Percentiles rank a stretch among this genome's conserved stretches.
Conservation (phyloP, 192 early-diverging fungal genomes). For the Gaertneriomyces sp. region DNA sequence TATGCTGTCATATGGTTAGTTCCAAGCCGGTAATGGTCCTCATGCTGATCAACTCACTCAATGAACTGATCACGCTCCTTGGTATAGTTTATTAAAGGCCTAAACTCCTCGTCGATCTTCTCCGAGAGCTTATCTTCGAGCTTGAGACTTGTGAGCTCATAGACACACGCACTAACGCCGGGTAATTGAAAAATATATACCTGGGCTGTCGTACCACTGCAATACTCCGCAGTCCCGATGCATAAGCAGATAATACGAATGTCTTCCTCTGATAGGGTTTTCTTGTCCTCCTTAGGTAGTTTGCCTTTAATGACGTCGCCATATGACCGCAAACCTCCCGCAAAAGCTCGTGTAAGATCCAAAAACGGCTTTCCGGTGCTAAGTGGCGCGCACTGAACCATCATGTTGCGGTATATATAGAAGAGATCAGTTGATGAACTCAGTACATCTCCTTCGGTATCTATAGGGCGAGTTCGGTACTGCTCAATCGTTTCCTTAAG, state of each 20-base stretch:
- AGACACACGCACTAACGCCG: neutral
- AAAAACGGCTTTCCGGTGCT: constrained; percentile 82
- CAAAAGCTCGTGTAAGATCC: constrained; percentile 78
- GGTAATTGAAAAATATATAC: constrained; percentile 30
- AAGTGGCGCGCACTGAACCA: constrained; percentile 79
- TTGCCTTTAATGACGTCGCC: constrained; percentile 68
- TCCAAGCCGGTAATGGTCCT: too few relatives aligned
- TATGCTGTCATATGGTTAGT: too few relatives aligned
- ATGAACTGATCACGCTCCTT: constrained; percentile 76
- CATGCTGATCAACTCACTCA: constrained; percentile 45
- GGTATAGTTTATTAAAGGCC: constrained; percentile 67
- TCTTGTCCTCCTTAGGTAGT: constrained; percentile 69
- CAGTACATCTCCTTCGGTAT: constrained; percentile 66
- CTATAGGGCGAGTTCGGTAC: constrained; percentile 40
- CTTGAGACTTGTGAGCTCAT: constrained; percentile 39
- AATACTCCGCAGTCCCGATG: constrained; percentile 95
- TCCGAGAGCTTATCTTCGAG: constrained; percentile 89
- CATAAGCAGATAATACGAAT: constrained; percentile 71
- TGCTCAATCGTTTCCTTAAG: constrained; percentile 59
- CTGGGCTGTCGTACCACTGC: constrained; percentile 73
- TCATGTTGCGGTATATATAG: constrained; percentile 82
- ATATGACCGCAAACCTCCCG: constrained; percentile 76
- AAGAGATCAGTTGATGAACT: constrained; percentile 90
- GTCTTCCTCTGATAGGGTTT: constrained; percentile 60
- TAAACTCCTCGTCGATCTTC: constrained; percentile 67